Base-by-base conservation (phyloP, 148 eudicot genomes). In the Mesembryanthemum crystallinum region DNA sequence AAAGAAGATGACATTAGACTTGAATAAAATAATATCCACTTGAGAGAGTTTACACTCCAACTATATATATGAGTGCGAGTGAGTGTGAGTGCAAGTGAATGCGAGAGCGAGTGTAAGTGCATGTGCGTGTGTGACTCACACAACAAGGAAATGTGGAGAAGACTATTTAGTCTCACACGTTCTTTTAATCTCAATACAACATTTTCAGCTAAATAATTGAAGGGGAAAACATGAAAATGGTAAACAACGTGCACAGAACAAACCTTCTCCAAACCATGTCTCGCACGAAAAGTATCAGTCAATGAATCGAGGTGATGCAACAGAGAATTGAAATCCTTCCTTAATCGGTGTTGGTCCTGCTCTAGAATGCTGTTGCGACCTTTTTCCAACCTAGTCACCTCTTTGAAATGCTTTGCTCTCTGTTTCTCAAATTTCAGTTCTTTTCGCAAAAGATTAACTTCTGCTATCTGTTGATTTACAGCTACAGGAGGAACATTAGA, bases 351-450 rank as follows among this genome's bases (percentile, higher is more conserved):
- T 62, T 92, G 73, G 67, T 91, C 90, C 67, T 81, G 80, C 71
- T 83, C 87, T 55, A 88, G 72, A 60, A 89, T 73, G 13, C 33
- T 73, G 66, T 85, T 89, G 59, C 86, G 88, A 61, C 54, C 71
- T 58, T 83, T 85, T 83, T 92, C 97, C 43, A 87, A 72, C 80
- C 84, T 83, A 18, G 87, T 77, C 47, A 87, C 94, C 85, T 90
- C 81, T 79, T 89, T 95, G 71, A 89, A 88, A 88, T 90, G 96
- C 88, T 91, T 91, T 61, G 83, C 83, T 66, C 87, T 85, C 85
- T 79, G 80, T 81, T 85, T 91, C 83, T 87, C 90, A 71, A 95
- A 85, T 76, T 88, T 88, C 81, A 92, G 74, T 69, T 89, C 88
- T 71, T 92, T 86, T 74, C 73, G 85, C 75, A 92, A 81, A 69